Percentiles rank a stretch among this genome's conserved stretches.
Evolutionary conservation across 2,329 filamentous ascomycete genomes (phyloP).

Genomic region (Botrytis aclada): DNA sequence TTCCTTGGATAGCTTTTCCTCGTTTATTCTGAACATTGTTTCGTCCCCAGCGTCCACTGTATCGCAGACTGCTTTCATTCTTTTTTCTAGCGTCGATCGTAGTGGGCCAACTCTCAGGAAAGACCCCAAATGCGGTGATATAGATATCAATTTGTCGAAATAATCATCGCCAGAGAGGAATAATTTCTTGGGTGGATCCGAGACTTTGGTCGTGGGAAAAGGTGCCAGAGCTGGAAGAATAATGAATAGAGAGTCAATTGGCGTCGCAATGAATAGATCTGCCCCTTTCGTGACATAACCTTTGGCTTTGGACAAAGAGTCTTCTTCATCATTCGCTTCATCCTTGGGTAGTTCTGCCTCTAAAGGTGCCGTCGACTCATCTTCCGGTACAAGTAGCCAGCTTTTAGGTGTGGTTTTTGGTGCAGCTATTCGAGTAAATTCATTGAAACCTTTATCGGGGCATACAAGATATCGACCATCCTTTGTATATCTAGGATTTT

Average conservation of each 20-base stretch:
- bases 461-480: constrained; percentile 61
- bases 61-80: constrained; percentile 74
- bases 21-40: constrained; percentile 76
- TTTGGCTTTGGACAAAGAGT: constrained; percentile 25
- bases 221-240: constrained; percentile 68
- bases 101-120: constrained; percentile 49
- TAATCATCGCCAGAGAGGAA: constrained; percentile 72
- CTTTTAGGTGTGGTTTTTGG: constrained; percentile 55
- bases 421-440: constrained; percentile 58
- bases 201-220: constrained; percentile 41
- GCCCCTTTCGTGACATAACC: constrained; percentile 63
- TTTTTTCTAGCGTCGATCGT: constrained; percentile 54
- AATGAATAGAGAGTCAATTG: constrained; percentile 81
- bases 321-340: constrained; percentile 24
- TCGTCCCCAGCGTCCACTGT: constrained; percentile 80
- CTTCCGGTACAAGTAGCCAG: constrained; percentile 51
- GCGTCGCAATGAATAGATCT: constrained; percentile 79
- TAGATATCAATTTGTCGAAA: constrained; percentile 58
- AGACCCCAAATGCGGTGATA: constrained; percentile 56
- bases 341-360: constrained; percentile 28
- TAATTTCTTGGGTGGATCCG: constrained; percentile 53
- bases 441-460: constrained; percentile 59
- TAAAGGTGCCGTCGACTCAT: constrained; percentile 14
- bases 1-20: constrained; percentile 64
- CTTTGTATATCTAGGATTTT: constrained; percentile 54